A percentile compares a stretch with the other conserved stretches of the same genome.
Evolutionary conservation across 176 grass and related monocot species (phyloP).

Genomic region (Bonia amplexicaulis): DNA sequence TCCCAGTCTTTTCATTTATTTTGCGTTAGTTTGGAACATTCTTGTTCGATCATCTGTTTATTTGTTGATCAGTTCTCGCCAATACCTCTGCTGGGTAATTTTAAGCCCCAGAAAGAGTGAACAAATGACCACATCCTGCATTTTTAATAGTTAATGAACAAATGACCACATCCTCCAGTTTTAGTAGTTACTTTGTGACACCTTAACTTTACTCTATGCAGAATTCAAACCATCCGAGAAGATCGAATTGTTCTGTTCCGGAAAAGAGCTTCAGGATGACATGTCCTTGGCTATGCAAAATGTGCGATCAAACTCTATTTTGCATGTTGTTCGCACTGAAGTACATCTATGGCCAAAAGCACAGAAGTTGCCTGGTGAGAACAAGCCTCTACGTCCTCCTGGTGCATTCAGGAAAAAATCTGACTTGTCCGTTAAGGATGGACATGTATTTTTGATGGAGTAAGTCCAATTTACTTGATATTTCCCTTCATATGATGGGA

Average conservation of each 20-base stretch:
- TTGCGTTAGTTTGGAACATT: conserved; percentile 5
- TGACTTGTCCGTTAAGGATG: conserved; percentile 88
- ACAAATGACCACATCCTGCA: too few relatives aligned
- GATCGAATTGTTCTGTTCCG: conserved; percentile 68
- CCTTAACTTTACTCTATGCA: conserved; percentile 41
- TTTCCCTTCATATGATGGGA: not conserved
- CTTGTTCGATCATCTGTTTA: not conserved
- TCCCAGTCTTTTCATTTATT: not conserved
- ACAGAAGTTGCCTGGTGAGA: conserved; percentile 81
- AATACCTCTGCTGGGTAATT: conserved; percentile 1
- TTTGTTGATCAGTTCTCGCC: not conserved
- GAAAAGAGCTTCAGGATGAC: conserved; percentile 78
- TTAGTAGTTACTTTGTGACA: not conserved
- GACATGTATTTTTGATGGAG: conserved; percentile 94
- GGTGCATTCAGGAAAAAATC: conserved; percentile 92
- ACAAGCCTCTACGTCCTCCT: conserved; percentile 72
- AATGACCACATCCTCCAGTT: not conserved
- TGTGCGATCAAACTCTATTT: conserved; percentile 71
- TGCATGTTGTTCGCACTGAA: conserved; percentile 80
- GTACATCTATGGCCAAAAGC: conserved; percentile 87
- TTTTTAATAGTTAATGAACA: not conserved
- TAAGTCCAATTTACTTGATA: conserved; percentile 46
- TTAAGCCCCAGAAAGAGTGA: not conserved
- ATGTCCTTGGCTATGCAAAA: conserved; percentile 62
- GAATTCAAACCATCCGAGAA: conserved; percentile 77